Percentiles rank a stretch among this genome's conserved stretches.
Evolutionary conservation across 139 green algal species (phyloP).

Genomic region (Diplosphaera chodatii): DNA sequence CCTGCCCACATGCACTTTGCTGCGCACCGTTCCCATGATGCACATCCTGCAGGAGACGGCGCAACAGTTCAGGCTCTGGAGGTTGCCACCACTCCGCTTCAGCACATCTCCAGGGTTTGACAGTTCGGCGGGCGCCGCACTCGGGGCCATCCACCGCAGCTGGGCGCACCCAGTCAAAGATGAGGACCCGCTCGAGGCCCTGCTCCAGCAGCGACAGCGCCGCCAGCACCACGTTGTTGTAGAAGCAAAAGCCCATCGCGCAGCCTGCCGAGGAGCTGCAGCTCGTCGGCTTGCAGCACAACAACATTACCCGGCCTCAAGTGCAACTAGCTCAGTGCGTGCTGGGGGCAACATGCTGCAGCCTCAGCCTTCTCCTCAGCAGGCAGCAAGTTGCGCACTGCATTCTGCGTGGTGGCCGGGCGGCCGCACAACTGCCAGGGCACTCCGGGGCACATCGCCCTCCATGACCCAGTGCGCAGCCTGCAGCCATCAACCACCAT

Average conservation of each 20-base stretch:
- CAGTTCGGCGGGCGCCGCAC: slow-evolving; percentile 19
- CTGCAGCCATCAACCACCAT: slow-evolving; percentile 17
- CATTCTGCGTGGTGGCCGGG: slow-evolving; percentile 66
- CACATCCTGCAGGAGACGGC: slow-evolving; percentile 13
- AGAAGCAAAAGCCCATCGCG: slow-evolving; percentile 70
- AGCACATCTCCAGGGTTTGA: slow-evolving; percentile 19
- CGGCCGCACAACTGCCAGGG: slow-evolving; percentile 61
- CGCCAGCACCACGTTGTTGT: slow-evolving; percentile 57
- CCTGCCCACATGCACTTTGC: too few species aligned
- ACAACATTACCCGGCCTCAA: too few species aligned
- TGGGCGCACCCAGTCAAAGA: slow-evolving; percentile 68
- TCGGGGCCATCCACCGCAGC: too few species aligned
- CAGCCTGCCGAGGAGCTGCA: background rate
- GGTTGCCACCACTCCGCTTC: slow-evolving; percentile 36
- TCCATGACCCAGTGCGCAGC: slow-evolving; percentile 25
- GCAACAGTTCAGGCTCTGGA: background rate
- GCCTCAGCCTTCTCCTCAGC: background rate
- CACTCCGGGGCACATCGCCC: slow-evolving; percentile 21
- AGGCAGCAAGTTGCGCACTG: background rate
- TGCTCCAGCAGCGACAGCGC: slow-evolving; percentile 34
- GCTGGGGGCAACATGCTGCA: too few species aligned
- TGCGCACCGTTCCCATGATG: slow-evolving; percentile 69
- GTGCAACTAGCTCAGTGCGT: too few species aligned
- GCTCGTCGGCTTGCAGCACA: background rate
- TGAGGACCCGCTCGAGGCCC: slow-evolving; percentile 48